Conservation (phyloP, 495 filamentous ascomycete genomes). For the Podospora fimiseda region DNA sequence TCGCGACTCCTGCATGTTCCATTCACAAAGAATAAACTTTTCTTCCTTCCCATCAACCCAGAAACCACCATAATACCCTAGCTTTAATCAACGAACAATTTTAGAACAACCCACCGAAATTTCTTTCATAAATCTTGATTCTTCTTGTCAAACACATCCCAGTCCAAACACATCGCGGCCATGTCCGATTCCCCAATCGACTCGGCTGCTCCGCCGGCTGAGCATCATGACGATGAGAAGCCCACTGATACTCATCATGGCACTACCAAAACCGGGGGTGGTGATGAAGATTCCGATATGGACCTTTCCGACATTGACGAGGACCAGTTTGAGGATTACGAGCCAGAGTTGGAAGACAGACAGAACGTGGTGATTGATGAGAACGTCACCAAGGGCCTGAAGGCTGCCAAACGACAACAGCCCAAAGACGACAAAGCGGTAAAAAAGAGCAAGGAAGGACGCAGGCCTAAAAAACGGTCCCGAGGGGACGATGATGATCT, state of each 20-base stretch:
- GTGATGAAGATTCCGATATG: constrained; percentile 69
- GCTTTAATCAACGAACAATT: too few species aligned
- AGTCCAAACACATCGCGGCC: neutral
- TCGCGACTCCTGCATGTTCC: too few species aligned
- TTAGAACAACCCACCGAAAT: neutral
- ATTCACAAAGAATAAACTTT: too few species aligned
- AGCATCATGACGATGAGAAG: constrained; percentile 16
- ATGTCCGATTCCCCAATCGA: constrained; percentile 21
- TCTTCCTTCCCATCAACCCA: too few species aligned
- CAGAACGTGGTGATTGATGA: constrained; percentile 76
- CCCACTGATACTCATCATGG: constrained; percentile 26
- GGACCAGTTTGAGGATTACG: constrained; percentile 85
- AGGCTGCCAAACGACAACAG: constrained; percentile 58
- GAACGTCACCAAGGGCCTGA: constrained; percentile 66
- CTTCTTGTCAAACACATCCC: neutral
- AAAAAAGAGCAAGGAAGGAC: constrained; percentile 69
- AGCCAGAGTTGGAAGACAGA: constrained; percentile 72
- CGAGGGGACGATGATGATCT: constrained; percentile 49
- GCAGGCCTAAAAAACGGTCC: constrained; percentile 66
- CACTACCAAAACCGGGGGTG: constrained; percentile 34
- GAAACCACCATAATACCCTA: too few species aligned
- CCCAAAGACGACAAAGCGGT: constrained; percentile 55
- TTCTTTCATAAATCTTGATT: neutral
- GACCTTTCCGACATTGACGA: constrained; percentile 94
- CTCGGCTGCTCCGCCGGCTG: constrained; percentile 14